These are phyloP conservation scores for Teunomyces barrocoloradensis DNA, from an alignment of 805 yeast species.

Conservation along the genomic window DNA sequence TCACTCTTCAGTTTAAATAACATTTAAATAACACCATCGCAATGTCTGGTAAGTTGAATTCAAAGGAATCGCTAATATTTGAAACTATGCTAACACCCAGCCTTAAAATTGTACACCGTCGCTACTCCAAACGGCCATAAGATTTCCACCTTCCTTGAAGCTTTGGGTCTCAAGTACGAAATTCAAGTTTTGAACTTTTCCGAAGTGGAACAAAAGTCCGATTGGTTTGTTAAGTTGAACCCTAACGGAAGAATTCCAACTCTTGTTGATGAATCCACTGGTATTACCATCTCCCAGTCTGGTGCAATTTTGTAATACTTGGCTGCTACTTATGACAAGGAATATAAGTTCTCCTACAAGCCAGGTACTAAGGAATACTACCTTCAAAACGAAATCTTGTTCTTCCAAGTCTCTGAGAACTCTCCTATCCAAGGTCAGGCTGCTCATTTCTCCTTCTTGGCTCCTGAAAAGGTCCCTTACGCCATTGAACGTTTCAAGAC, in stretches of 20 bases:
- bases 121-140: conserved; percentile 48
- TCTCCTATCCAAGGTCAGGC: conserved; percentile 69
- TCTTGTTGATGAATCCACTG: conserved; percentile 40
- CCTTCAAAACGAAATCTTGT: conserved; percentile 50
- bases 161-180: conserved; percentile 42
- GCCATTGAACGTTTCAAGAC: conserved; percentile 49
- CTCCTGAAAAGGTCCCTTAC: conserved; percentile 53
- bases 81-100: not conserved
- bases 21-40: no score
- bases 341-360: conserved; percentile 43
- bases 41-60: no score
- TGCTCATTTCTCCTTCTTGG: conserved; percentile 42
- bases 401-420: conserved; percentile 54
- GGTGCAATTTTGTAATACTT: conserved; percentile 61
- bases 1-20: no score
- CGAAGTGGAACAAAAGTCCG: conserved; percentile 49
- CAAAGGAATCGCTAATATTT: no score
- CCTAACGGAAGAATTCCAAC: conserved; percentile 68
- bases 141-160: conserved; percentile 38
- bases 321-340: conserved; percentile 59
- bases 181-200: conserved; percentile 40
- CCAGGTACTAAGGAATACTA: conserved; percentile 43
- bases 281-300: conserved; percentile 52
- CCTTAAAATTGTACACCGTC: conserved; percentile 27
- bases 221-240: conserved; percentile 54